Conservation (phyloP, 1,284 basidiomycete genomes). For the Gomphus bonarii region DNA sequence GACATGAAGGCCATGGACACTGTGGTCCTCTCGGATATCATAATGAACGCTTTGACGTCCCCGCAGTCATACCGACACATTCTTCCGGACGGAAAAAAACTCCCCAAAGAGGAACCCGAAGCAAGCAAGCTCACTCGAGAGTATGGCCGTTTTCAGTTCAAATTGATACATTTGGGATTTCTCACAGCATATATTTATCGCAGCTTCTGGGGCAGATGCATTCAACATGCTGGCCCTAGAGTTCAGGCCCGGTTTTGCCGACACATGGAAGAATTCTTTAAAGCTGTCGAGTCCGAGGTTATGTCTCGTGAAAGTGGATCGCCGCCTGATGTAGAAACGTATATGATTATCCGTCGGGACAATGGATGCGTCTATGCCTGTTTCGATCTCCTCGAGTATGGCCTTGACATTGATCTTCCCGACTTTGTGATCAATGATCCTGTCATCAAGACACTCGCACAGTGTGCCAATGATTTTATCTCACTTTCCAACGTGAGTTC, state of each 20-base stretch:
- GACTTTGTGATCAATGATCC: conserved; percentile 28
- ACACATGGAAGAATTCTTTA: not conserved
- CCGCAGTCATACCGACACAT: conserved; percentile 28
- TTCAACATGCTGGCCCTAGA: conserved; percentile 19
- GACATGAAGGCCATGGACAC: conserved; percentile 42
- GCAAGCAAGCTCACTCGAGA: conserved; percentile 18
- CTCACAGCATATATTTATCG: not conserved
- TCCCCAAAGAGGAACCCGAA: conserved; percentile 15
- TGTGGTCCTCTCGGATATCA: conserved; percentile 32
- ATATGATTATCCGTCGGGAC: conserved; percentile 25
- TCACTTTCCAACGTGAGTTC: not conserved
- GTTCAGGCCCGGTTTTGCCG: conserved; percentile 22
- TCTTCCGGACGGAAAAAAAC: conserved; percentile 14
- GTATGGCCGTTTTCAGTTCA: not conserved
- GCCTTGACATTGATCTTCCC: conserved; percentile 29
- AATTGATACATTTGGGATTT: not conserved
- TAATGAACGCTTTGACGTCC: conserved; percentile 44
- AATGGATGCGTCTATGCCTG: conserved; percentile 28
- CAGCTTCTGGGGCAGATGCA: conserved; percentile 28
- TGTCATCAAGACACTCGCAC: conserved; percentile 24
- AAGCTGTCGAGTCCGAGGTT: conserved; percentile 21
- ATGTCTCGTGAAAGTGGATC: conserved; percentile 22
- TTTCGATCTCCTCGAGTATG: conserved; percentile 32
- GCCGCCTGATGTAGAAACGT: conserved; percentile 25
- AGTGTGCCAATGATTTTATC: conserved; percentile 13